Conservation (phyloP, 768 basidiomycete genomes). For the Tephrocybe sp. region DNA sequence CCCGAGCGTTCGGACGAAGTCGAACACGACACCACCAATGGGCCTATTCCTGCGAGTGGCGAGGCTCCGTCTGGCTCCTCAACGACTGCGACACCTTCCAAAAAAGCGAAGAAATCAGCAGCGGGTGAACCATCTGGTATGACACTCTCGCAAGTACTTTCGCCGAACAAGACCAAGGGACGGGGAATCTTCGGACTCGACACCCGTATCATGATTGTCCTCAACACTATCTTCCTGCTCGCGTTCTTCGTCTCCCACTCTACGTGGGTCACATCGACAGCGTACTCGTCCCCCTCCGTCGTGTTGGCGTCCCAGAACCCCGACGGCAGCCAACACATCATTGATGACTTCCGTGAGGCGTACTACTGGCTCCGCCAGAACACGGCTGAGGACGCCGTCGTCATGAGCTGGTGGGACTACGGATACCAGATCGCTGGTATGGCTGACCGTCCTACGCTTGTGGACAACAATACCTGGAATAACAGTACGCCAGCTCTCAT, state of each 20-base stretch:
- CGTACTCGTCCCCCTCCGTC: slow-evolving; percentile 97
- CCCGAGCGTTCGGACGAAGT: slow-evolving; percentile 44
- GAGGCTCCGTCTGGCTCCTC: slow-evolving; percentile 19
- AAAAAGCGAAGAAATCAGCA: slow-evolving; percentile 61
- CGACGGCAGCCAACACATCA: slow-evolving; percentile 91
- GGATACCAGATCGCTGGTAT: slow-evolving; percentile 99
- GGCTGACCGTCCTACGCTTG: slow-evolving; percentile 93
- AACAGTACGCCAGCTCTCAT: slow-evolving; percentile 78
- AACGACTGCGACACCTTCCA: slow-evolving; percentile 36
- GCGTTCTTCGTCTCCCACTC: slow-evolving; percentile 93
- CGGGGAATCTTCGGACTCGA: slow-evolving; percentile 85
- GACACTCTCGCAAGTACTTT: slow-evolving; percentile 38
- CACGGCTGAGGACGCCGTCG: slow-evolving; percentile 86
- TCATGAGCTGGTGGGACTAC: slow-evolving; percentile 99
- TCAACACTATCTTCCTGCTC: slow-evolving; percentile 76
- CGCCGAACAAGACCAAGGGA: slow-evolving; percentile 31
- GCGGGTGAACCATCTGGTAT: slow-evolving; percentile 23
- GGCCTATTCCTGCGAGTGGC: slow-evolving; percentile 2
- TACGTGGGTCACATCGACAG: slow-evolving; percentile 92
- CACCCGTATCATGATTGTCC: slow-evolving; percentile 70
- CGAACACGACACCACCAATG: slow-evolving; percentile 17
- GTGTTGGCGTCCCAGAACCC: slow-evolving; percentile 77
- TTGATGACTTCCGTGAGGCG: slow-evolving; percentile 99
- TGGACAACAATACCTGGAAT: slow-evolving; percentile 99
- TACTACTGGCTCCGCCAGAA: slow-evolving; percentile 99